Conservation (phyloP, 768 basidiomycete genomes). For the Coprinopsis strossmayeri region DNA sequence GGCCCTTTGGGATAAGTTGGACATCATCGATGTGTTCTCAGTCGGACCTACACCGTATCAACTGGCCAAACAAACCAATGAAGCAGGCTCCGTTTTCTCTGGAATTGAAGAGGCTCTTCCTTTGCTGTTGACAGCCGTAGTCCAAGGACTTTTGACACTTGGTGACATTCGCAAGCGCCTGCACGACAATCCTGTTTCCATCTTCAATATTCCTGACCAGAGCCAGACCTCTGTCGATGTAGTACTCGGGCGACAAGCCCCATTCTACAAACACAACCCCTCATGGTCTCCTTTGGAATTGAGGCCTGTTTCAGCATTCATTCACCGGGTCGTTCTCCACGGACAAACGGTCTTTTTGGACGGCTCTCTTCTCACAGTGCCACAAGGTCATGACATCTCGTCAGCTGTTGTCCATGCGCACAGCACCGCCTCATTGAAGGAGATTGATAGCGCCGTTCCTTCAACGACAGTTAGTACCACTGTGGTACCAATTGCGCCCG, state of each 20-base stretch:
- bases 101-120: slow-evolving; percentile 87
- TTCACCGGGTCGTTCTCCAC: slow-evolving; percentile 89
- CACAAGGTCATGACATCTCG: slow-evolving; percentile 70
- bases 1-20: slow-evolving; percentile 80
- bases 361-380: slow-evolving; percentile 55
- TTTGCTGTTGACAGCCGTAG: slow-evolving; percentile 80
- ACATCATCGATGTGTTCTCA: slow-evolving; percentile 85
- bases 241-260: slow-evolving; percentile 69
- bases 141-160: slow-evolving; percentile 70
- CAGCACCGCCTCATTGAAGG: slow-evolving; percentile 7
- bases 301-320: slow-evolving; percentile 55
- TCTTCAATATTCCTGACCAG: slow-evolving; percentile 89
- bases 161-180: slow-evolving; percentile 78
- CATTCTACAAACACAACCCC: slow-evolving; percentile 41
- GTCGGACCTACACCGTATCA: slow-evolving; percentile 80
- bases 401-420: slow-evolving; percentile 45
- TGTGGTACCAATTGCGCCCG: slow-evolving; percentile 1
- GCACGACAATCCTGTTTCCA: slow-evolving; percentile 87
- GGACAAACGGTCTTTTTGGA: slow-evolving; percentile 88
- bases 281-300: slow-evolving; percentile 84
- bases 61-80: slow-evolving; percentile 55
- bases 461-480: slow-evolving; percentile 22
- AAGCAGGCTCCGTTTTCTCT: slow-evolving; percentile 59
- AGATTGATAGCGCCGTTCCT: slow-evolving; percentile 6
- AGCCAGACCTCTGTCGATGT: slow-evolving; percentile 87